These are phyloP conservation scores for Bimuria novae-zelandiae DNA, from an alignment of 2,329 filamentous ascomycete species.

Conservation along the genomic window DNA sequence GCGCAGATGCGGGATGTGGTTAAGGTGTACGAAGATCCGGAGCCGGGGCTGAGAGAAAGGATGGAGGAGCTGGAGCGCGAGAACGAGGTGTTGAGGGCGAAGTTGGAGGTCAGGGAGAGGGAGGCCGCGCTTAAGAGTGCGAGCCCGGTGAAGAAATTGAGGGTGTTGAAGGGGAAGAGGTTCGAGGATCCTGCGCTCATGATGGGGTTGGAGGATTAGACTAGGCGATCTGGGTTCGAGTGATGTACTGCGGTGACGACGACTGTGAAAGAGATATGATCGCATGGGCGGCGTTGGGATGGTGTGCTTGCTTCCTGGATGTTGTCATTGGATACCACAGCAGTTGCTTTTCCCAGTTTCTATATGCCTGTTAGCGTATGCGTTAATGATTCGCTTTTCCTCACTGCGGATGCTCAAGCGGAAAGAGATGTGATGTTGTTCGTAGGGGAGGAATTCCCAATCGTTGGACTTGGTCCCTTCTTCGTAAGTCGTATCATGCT, in stretches of 20 bases:
- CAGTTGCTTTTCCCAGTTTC: no score
- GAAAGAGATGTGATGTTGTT: background rate
- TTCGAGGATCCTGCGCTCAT: constrained; percentile 47
- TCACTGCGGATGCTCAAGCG: no score
- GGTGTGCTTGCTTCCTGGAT: background rate
- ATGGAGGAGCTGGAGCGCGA: constrained; percentile 51
- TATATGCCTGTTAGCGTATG: background rate
- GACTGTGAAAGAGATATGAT: no score
- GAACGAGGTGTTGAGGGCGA: constrained; percentile 46
- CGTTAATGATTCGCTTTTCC: background rate
- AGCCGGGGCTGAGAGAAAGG: constrained; percentile 43
- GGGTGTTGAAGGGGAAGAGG: constrained; percentile 55
- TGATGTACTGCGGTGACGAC: no score
- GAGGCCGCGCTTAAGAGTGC: constrained; percentile 43
- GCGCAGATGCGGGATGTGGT: constrained; percentile 45
- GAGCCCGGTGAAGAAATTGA: constrained; percentile 56
- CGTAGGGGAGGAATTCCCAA: constrained; percentile 45
- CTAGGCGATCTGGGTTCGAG: no score
- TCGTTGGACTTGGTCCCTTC: constrained; percentile 39
- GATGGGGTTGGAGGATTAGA: constrained; percentile 21
- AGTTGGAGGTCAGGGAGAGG: constrained; percentile 47
- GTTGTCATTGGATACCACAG: background rate
- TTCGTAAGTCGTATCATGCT: constrained; percentile 40
- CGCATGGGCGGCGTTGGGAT: constrained; percentile 9
- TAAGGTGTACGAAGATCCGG: constrained; percentile 50